Percentiles rank a stretch among this genome's conserved stretches.
phyloP scores from a whole-genome alignment of 139 green algal genomes.

The Closterium sp. region DNA sequence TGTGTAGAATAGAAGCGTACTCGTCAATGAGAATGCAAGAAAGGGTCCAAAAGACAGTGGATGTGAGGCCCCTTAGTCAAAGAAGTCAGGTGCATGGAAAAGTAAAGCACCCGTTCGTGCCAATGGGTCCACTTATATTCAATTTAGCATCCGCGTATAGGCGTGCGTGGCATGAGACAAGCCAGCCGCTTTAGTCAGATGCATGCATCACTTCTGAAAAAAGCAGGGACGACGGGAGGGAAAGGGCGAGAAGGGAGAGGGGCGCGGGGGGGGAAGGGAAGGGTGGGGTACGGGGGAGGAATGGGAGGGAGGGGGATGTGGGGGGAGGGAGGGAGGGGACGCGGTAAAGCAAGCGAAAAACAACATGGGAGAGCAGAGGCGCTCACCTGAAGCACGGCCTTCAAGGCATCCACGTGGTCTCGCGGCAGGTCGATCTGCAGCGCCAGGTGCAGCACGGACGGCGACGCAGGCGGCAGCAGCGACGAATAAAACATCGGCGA shows the following conservation, averaged over 20 bases:
- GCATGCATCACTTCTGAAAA: too few species aligned
- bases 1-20: too few species aligned
- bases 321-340: too few species aligned
- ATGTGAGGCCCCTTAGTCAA: neutral
- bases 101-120: neutral
- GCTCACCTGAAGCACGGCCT: neutral
- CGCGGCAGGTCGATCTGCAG: neutral
- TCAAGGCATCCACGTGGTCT: neutral
- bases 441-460: neutral
- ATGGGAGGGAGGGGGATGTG: neutral
- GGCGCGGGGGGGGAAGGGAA: too few species aligned
- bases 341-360: neutral
- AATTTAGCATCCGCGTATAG: neutral
- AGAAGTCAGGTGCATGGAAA: neutral
- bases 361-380: neutral
- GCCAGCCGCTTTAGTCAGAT: neutral
- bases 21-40: too few species aligned
- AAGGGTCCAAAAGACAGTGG: too few species aligned
- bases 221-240: too few species aligned
- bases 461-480: neutral
- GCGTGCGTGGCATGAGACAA: neutral
- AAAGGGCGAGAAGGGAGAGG: too few species aligned
- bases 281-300: too few species aligned
- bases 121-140: neutral
- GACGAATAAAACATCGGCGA: neutral